Conservation (phyloP, 2,329 filamentous ascomycete species). For the Alternaria postmessia region DNA sequence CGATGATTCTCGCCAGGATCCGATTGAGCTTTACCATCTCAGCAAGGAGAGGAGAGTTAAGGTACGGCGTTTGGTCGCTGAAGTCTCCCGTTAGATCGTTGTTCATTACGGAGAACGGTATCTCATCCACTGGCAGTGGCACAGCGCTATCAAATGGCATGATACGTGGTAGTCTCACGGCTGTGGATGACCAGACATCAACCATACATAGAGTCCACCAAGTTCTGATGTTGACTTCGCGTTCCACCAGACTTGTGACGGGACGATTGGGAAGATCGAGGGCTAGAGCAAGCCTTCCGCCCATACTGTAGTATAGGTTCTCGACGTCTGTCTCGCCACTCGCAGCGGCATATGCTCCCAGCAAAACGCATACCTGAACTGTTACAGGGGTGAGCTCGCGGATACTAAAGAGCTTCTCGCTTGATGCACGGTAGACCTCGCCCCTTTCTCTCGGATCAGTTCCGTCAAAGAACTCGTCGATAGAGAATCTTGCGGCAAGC, state of each 20-base stretch:
- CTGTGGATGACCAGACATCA: conserved; percentile 37
- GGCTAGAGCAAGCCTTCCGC: conserved; percentile 31
- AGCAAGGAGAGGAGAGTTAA: conserved; percentile 31
- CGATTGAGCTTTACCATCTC: conserved; percentile 37
- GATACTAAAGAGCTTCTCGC: conserved; percentile 29
- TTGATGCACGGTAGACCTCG: conserved; percentile 25
- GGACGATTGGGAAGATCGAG: conserved; percentile 32
- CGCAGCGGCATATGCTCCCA: conserved; percentile 35
- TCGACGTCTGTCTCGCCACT: conserved; percentile 35
- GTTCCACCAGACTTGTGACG: conserved; percentile 29
- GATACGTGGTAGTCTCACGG: conserved; percentile 30
- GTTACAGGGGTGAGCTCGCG: conserved; percentile 27
- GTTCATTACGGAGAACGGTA: conserved; percentile 31
- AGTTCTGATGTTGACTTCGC: conserved; percentile 34
- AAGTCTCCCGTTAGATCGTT: conserved; percentile 19
- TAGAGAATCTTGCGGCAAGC: conserved; percentile 31
- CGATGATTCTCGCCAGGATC: conserved; percentile 32
- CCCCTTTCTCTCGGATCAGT: conserved; percentile 28
- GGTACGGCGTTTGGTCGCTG: conserved; percentile 15
- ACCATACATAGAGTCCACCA: conserved; percentile 40
- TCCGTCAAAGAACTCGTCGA: conserved; percentile 20
- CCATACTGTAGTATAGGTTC: conserved; percentile 34
- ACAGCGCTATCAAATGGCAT: conserved; percentile 32
- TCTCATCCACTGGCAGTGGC: conserved; percentile 33
- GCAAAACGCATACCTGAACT: conserved; percentile 29